A percentile compares a stretch with the other conserved stretches of the same genome.
phyloP scores from a whole-genome alignment of 1,139 yeast species.

The Kurtzmaniella quercitrusa region DNA sequence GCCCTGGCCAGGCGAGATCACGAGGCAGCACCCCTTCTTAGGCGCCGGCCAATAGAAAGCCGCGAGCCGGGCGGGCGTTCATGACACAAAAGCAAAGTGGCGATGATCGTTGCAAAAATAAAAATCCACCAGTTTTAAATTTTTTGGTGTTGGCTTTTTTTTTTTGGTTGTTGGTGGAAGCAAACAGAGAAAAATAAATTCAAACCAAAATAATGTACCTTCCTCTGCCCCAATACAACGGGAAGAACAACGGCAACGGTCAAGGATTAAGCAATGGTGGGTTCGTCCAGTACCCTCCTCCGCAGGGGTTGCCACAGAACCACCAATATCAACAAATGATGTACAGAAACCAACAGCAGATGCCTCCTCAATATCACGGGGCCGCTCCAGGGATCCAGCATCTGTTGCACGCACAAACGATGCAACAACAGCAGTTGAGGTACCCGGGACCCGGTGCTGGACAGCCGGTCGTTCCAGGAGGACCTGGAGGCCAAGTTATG shows the following conservation, averaged over 20 bases:
- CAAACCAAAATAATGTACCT: slow-evolving; percentile 5
- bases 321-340: slow-evolving; percentile 8
- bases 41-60: background rate
- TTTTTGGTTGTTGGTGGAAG: background rate
- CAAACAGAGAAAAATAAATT: slow-evolving; percentile 1
- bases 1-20: background rate
- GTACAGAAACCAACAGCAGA: slow-evolving; percentile 8
- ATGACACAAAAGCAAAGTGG: background rate
- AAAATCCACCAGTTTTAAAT: slow-evolving; percentile 1
- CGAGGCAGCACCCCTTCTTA: background rate
- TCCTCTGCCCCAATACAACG: slow-evolving; percentile 8
- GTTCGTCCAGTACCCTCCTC: slow-evolving; percentile 8
- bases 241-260: slow-evolving; percentile 4
- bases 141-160: background rate
- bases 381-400: slow-evolving; percentile 5
- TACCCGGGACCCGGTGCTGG: slow-evolving; percentile 7
- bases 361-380: slow-evolving; percentile 7
- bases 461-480: slow-evolving; percentile 5
- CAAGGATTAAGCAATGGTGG: slow-evolving; percentile 6
- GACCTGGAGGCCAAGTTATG: slow-evolving; percentile 3
- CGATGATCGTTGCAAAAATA: background rate
- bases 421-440: slow-evolving; percentile 7
- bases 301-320: slow-evolving; percentile 6
- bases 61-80: background rate
- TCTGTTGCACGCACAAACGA: slow-evolving; percentile 7